Percentiles rank a stretch among this genome's conserved stretches.
phyloP scores from a whole-genome alignment of 495 filamentous ascomycete genomes.

The Tuber aestivum region DNA sequence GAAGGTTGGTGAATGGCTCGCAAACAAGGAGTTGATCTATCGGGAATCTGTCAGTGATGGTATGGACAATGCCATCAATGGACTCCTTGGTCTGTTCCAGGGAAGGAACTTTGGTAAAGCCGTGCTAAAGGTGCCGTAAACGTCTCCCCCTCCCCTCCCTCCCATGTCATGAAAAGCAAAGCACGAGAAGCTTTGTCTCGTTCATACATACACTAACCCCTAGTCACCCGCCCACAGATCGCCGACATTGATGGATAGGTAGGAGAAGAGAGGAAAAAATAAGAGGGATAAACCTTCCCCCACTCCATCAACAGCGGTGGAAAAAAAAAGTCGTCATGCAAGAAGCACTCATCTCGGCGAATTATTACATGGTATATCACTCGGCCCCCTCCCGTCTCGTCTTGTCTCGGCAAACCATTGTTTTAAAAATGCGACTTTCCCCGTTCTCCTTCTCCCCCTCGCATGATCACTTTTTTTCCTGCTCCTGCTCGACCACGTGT shows the following conservation, averaged over 20 bases:
- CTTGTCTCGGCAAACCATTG: background rate
- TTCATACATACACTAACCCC: background rate
- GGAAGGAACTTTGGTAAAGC: constrained; percentile 94
- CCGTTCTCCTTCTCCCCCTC: background rate
- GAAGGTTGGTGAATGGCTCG: constrained; percentile 77
- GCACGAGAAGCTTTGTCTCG: background rate
- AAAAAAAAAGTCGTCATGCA: background rate
- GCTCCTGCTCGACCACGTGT: background rate
- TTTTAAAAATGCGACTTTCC: background rate
- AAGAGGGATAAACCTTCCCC: background rate
- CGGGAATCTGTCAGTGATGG: constrained; percentile 65
- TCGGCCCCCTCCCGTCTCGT: background rate
- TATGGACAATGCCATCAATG: constrained; percentile 75
- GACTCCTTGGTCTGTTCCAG: constrained; percentile 76
- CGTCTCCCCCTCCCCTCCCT: constrained; percentile 8
- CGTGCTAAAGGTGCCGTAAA: constrained; percentile 25
- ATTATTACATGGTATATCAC: constrained; percentile 1
- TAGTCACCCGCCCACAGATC: background rate
- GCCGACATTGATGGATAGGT: background rate
- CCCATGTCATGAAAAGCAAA: background rate
- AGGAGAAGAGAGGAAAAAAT: background rate
- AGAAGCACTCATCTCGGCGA: background rate
- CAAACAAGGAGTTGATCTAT: constrained; percentile 71
- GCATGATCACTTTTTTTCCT: background rate
- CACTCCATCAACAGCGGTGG: background rate